These are phyloP conservation scores for Rhynchospora pubera DNA, from an alignment of 176 grass and related monocot species.

Conservation along the genomic window DNA sequence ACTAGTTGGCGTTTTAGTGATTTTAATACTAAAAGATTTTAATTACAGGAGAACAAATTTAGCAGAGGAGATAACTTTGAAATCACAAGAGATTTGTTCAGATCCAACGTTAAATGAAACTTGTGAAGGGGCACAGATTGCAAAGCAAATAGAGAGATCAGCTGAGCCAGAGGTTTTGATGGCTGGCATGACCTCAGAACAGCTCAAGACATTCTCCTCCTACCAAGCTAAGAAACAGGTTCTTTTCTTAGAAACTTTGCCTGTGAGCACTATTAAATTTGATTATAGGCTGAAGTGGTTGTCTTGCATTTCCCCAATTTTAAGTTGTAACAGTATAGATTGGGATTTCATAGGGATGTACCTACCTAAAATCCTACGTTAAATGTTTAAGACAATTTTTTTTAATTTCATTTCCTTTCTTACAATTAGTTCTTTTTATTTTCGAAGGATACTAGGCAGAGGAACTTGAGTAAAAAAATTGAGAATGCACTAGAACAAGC, in stretches of 20 bases:
- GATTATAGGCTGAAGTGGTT: slow-evolving; percentile 1
- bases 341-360: background rate
- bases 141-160: slow-evolving; percentile 55
- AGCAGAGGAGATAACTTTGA: slow-evolving; percentile 56
- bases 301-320: slow-evolving; percentile 12
- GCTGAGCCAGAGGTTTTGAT: slow-evolving; percentile 89
- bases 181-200: slow-evolving; percentile 66
- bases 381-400: background rate
- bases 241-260: background rate
- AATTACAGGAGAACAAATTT: slow-evolving; percentile 63
- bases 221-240: slow-evolving; percentile 77
- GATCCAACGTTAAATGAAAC: slow-evolving; percentile 31
- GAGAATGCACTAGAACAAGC: slow-evolving; percentile 66
- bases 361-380: background rate
- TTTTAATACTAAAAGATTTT: background rate
- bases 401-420: background rate
- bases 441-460: slow-evolving; percentile 54
- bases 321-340: slow-evolving; percentile 4
- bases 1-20: background rate
- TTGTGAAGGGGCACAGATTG: slow-evolving; percentile 77
- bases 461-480: slow-evolving; percentile 54
- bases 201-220: slow-evolving; percentile 49
- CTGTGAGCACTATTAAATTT: background rate
- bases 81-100: slow-evolving; percentile 57
- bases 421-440: background rate